Evolutionary conservation across 2,329 filamentous ascomycete genomes (phyloP), one percentile per base, ranked within the genome.

Genomic region (Gaeumannomyces sp.): DNA sequence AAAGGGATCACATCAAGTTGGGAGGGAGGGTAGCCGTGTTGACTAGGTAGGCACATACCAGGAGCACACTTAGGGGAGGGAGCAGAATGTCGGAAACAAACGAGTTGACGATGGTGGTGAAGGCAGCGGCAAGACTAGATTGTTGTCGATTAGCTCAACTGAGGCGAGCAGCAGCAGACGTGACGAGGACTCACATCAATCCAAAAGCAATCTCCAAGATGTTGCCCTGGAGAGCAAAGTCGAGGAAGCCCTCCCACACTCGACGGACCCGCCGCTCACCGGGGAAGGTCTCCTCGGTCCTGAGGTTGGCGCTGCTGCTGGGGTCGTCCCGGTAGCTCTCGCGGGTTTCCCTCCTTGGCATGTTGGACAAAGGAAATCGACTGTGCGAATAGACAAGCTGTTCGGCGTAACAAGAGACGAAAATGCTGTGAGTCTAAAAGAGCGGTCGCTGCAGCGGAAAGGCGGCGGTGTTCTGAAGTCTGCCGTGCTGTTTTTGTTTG

Each of bases 181-280:
- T 8, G 25, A 38, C 16, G 27, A 62, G 31, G 2, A 75, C 80
- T 73, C 72, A 90, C 88, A 92, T 92, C 68, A 92, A 78, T 69
- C 89, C 89, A 69, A 92, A 87, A 22, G 89, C 89, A 66, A 92
- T 89, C 74, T 92, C 87, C 31, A 92, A 81, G 61, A 92, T 89
- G 70, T 92, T 91, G 65, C 90, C 89, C 68, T 89, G 85, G 64
- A 91, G 83, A 0, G 88, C 89, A 74, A 92, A 92, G 73, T 91
- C 88, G 69, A 87, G 74, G 73, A 92, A 92, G 56, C 86, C 87
- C 45, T 84, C 78, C 79, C 84, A 87, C 65, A 85, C 76, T 66
- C 79, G 79, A 67, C 79, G 77, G 29, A 83, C 81, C 64, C 77
- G 77, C 64, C 78, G 74, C 67, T 80, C 76, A 65, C 83, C 77